phyloP scores from a whole-genome alignment of 495 filamentous ascomycete genomes.

The Daldinia decipiens region DNA sequence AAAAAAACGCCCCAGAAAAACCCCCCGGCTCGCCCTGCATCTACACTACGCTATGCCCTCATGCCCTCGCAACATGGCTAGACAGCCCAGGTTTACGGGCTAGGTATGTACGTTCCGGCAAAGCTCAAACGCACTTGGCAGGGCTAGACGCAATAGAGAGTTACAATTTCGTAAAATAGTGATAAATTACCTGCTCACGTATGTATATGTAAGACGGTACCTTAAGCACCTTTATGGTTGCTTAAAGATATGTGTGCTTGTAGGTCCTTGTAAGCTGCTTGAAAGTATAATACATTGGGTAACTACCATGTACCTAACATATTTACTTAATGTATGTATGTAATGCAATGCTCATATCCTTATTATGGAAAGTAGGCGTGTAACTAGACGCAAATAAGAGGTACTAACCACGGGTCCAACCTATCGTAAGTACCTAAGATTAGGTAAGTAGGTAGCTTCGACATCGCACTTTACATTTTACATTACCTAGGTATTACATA shows the following conservation, averaged over 20 bases:
- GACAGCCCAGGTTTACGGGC: not conserved
- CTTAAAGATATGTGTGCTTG: conserved; percentile 4
- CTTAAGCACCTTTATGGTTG: conserved; percentile 15
- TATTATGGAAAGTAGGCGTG: conserved; percentile 3
- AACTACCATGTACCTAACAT: too few species aligned
- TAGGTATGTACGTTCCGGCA: conserved; percentile 32
- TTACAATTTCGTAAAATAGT: conserved; percentile 26
- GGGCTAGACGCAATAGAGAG: conserved; percentile 34
- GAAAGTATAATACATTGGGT: conserved; percentile 12
- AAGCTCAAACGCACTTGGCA: conserved; percentile 38
- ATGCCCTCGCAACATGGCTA: conserved; percentile 13
- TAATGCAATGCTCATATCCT: conserved; percentile 2
- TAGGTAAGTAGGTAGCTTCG: not conserved
- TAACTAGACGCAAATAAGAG: conserved; percentile 23
- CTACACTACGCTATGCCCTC: conserved; percentile 3
- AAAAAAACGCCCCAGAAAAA: conserved; percentile 17
- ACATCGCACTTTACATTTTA: not conserved
- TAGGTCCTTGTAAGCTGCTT: not conserved
- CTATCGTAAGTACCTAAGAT: not conserved
- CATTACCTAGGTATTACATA: not conserved
- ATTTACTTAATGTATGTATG: not conserved
- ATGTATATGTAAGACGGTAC: conserved; percentile 12
- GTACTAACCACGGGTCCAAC: not conserved
- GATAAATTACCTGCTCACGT: conserved; percentile 22
- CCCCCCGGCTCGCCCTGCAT: conserved; percentile 28